phyloP scores from a whole-genome alignment of 164 flowering plant species.

The Echeveria elegans region DNA sequence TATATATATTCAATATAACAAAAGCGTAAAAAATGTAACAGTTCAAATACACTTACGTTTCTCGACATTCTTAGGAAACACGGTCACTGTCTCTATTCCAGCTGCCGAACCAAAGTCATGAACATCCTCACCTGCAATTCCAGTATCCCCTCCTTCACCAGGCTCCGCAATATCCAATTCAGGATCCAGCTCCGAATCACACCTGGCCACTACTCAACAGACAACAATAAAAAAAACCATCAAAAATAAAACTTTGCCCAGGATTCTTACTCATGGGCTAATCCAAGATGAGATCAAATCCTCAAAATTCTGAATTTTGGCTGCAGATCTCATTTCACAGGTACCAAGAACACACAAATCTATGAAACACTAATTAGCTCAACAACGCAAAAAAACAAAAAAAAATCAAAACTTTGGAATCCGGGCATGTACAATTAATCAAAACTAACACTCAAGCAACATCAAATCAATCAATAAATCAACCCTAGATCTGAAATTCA shows the following conservation, averaged over 20 bases:
- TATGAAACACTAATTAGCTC: not conserved
- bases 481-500: not conserved
- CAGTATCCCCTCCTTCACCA: conserved; percentile 51
- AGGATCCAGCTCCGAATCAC: conserved; percentile 36
- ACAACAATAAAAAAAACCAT: conserved; percentile 12
- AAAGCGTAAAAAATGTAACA: too few species aligned
- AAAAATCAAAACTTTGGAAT: not conserved
- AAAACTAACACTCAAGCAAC: not conserved
- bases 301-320: not conserved
- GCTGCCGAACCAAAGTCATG: conserved; percentile 67
- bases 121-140: conserved; percentile 63
- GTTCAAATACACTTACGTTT: conserved; percentile 34
- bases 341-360: not conserved
- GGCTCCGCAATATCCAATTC: too few species aligned
- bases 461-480: not conserved
- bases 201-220: conserved; percentile 50
- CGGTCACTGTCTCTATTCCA: conserved; percentile 69
- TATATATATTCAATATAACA: too few species aligned
- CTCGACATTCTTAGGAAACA: too few species aligned
- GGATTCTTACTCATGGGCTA: conserved; percentile 12
- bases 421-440: not conserved
- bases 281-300: not conserved
- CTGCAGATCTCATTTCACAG: not conserved
- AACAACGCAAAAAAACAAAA: not conserved
- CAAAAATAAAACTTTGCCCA: not conserved